Evolutionary conservation across 2,329 filamentous ascomycete species (phyloP).

Genomic region (Trichoderma koningiopsis): DNA sequence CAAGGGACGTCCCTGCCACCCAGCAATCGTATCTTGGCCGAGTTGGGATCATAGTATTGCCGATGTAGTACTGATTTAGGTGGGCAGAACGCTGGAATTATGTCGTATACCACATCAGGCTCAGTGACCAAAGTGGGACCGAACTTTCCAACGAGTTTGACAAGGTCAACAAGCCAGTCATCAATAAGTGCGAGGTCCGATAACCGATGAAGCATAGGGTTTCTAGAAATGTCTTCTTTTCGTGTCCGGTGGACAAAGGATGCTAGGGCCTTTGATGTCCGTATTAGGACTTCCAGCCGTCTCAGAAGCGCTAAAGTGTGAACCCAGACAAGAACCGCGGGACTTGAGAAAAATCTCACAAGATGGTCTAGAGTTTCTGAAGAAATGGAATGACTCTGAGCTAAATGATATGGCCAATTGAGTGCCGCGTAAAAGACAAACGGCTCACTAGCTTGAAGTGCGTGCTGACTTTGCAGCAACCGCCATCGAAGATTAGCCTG

Average conservation of each 20-base stretch:
- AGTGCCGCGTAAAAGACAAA: slow-evolving; percentile 1
- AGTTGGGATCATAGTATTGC: neutral
- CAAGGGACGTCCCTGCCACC: neutral
- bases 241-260: neutral
- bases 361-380: neutral
- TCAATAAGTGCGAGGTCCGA: neutral
- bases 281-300: neutral
- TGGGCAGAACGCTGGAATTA: neutral
- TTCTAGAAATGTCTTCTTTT: too few species aligned
- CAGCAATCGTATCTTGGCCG: neutral
- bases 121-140: neutral
- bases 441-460: neutral
- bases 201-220: neutral
- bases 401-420: neutral
- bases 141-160: neutral
- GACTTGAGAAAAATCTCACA: neutral
- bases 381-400: neutral
- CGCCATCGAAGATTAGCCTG: neutral
- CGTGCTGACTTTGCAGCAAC: neutral
- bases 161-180: neutral
- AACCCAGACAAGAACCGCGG: neutral
- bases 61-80: neutral
- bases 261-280: neutral
- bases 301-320: neutral
- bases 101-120: neutral